These are phyloP conservation scores for Colletotrichum australisinense DNA, from an alignment of 2,329 filamentous ascomycete species.

Conservation along the genomic window DNA sequence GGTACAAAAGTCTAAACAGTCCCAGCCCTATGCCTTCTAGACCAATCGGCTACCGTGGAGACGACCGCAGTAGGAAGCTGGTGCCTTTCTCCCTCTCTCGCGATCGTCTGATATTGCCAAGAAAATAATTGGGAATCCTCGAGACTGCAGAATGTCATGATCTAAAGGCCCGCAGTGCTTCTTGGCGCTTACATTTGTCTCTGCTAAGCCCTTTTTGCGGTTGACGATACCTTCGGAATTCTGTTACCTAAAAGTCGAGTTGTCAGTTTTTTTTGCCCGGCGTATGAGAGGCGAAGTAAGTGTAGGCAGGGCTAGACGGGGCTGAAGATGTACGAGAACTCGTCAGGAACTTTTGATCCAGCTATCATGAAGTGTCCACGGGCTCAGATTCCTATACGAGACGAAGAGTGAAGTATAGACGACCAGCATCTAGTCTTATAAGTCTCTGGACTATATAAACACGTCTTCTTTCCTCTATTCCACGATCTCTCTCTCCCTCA, in stretches of 20 bases:
- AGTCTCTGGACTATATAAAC: background rate
- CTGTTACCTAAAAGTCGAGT: too few relatives aligned
- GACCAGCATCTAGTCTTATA: background rate
- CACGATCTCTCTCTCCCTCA: background rate
- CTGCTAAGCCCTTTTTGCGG: too few relatives aligned
- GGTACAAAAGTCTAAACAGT: background rate
- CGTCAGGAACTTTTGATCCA: background rate
- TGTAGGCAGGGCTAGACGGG: background rate
- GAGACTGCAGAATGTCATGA: too few relatives aligned
- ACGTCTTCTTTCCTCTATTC: background rate
- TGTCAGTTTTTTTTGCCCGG: background rate
- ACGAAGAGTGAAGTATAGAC: background rate
- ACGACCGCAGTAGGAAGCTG: background rate
- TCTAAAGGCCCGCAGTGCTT: too few relatives aligned
- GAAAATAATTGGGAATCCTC: too few relatives aligned
- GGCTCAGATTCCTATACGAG: background rate
- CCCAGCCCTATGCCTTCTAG: background rate
- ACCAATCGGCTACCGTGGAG: background rate
- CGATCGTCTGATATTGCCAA: background rate
- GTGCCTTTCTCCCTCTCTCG: too few relatives aligned
- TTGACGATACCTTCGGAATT: too few relatives aligned
- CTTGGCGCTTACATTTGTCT: too few relatives aligned
- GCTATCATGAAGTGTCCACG: background rate
- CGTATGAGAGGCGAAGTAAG: background rate
- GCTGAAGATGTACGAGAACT: background rate